These are phyloP conservation scores for Zygosaccharomyces sapae DNA, from an alignment of 1,139 yeast species.

Conservation along the genomic window DNA sequence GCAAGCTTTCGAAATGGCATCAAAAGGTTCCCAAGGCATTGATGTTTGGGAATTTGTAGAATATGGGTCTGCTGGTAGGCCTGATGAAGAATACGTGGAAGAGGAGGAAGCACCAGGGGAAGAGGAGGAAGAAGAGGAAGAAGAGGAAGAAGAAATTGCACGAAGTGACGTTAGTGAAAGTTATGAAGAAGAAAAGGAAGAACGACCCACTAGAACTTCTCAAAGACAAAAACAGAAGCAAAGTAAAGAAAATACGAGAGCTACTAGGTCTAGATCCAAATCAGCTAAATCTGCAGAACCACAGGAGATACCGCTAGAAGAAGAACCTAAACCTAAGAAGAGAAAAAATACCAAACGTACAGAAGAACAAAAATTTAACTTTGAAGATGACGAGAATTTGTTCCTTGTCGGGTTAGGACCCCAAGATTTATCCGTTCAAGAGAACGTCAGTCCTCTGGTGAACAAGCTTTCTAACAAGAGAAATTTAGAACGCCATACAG, in stretches of 20 bases:
- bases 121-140: slow-evolving; percentile 12
- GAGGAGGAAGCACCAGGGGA: slow-evolving; percentile 27
- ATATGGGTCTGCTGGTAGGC: slow-evolving; percentile 33
- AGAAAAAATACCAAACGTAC: slow-evolving; percentile 12
- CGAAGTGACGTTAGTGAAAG: slow-evolving; percentile 5
- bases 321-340: slow-evolving; percentile 10
- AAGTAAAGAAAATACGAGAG: slow-evolving; percentile 10
- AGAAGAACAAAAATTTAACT: slow-evolving; percentile 21
- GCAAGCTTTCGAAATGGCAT: slow-evolving; percentile 36
- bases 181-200: slow-evolving; percentile 7
- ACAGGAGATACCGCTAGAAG: slow-evolving; percentile 11
- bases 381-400: slow-evolving; percentile 36
- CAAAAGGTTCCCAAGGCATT: slow-evolving; percentile 23
- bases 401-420: slow-evolving; percentile 34
- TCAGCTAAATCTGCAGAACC: slow-evolving; percentile 2
- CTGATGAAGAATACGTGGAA: slow-evolving; percentile 21
- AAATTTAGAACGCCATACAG: slow-evolving; percentile 30
- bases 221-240: slow-evolving; percentile 15
- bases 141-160: slow-evolving; percentile 11
- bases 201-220: slow-evolving; percentile 15
- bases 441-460: slow-evolving; percentile 23
- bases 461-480: slow-evolving; percentile 29
- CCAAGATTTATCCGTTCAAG: slow-evolving; percentile 27
- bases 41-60: slow-evolving; percentile 36
- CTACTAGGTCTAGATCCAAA: slow-evolving; percentile 18